Evolutionary conservation across 2,329 filamentous ascomycete genomes (phyloP), one percentile per base, ranked within the genome.

Genomic region (Fusarium brachygibbosum): DNA sequence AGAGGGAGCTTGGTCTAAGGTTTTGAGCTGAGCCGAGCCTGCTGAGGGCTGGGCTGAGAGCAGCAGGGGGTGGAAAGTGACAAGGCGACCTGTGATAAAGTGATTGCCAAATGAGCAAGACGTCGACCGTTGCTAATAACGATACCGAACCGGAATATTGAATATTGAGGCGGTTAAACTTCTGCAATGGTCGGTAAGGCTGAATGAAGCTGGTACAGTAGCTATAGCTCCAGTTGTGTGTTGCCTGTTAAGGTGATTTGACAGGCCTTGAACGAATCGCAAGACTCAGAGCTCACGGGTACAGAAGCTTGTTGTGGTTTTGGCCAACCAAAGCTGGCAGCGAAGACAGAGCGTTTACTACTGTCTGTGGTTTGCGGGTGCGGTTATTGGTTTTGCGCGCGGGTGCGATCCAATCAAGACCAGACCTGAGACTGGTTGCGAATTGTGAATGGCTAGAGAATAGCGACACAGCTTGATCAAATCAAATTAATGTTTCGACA

Each of bases 381-480:
- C 65, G 54, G 54, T 67, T 67, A 58, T 55, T 16, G 21, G 42
- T 23, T 28, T 63, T 50, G 60, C 58, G 66, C 66, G 66, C 67
- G 66, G 49, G 50, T 64, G 51, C 41, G 67, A 60, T 64, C 72
- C 72, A 73, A 73, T 75, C 70, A 69, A 75, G 68, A 68, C 53
- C 58, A 68, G 68, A 67, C 23, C 35, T 19, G 23, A 51, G 34
- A 64, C 55, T 68, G 51, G 51, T 71, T 73, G 63, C 68, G 74
- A 75, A 73, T 73, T 72, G 64, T 75, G 74, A 76, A 75, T 73
- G 74, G 74, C 68, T 66, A 74, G 72, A 70, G 60, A 71, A 69
- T 49, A 68, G 64, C 60, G 67, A 74, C 51, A 66, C 58, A 61
- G 34, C 11, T 35, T n/a, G 56, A 58, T 64, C 58, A 63, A 55